Conservation (phyloP, 352 stramenopile genomes). For the Globisporangium lucens region DNA sequence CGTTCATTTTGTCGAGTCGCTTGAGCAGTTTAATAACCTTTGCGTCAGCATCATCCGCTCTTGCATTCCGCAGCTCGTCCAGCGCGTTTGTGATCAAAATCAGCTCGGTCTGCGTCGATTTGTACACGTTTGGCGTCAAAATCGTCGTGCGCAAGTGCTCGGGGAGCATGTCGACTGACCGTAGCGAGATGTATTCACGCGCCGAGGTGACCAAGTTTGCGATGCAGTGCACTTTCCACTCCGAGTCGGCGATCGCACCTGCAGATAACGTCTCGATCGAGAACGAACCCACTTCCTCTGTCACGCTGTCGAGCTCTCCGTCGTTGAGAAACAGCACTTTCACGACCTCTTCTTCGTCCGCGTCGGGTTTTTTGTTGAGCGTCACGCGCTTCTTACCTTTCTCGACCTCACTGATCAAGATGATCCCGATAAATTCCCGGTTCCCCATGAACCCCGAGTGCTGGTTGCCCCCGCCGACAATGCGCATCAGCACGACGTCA, state of each 20-base stretch:
- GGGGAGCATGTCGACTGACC: constrained; percentile 81
- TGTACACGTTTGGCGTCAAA: constrained; percentile 72
- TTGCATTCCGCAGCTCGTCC: constrained; percentile 49
- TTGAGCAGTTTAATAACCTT: constrained; percentile 69
- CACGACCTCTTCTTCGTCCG: constrained; percentile 60
- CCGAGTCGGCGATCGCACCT: constrained; percentile 58
- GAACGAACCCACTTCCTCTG: constrained; percentile 55
- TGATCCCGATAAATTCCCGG: constrained; percentile 66
- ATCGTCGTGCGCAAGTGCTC: constrained; percentile 78
- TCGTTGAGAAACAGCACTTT: constrained; percentile 82
- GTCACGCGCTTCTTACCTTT: constrained; percentile 48
- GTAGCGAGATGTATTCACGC: constrained; percentile 80
- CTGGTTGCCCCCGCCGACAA: constrained; percentile 22
- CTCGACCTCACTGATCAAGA: constrained; percentile 74
- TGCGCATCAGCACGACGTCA: constrained; percentile 68
- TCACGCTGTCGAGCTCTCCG: constrained; percentile 69
- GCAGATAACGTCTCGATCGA: constrained; percentile 62
- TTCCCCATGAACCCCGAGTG: constrained; percentile 37
- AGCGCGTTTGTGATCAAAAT: constrained; percentile 61
- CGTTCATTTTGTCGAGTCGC: constrained; percentile 61
- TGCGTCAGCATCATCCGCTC: constrained; percentile 17
- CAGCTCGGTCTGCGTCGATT: constrained; percentile 76
- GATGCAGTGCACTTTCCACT: constrained; percentile 77
- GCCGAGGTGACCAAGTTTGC: constrained; percentile 77
- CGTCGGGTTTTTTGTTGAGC: constrained; percentile 34